Percentiles rank a stretch among this genome's conserved stretches.
These are phyloP conservation scores for Penicillium concentricum DNA, from an alignment of 2,329 filamentous ascomycete species.

Conservation along the genomic window DNA sequence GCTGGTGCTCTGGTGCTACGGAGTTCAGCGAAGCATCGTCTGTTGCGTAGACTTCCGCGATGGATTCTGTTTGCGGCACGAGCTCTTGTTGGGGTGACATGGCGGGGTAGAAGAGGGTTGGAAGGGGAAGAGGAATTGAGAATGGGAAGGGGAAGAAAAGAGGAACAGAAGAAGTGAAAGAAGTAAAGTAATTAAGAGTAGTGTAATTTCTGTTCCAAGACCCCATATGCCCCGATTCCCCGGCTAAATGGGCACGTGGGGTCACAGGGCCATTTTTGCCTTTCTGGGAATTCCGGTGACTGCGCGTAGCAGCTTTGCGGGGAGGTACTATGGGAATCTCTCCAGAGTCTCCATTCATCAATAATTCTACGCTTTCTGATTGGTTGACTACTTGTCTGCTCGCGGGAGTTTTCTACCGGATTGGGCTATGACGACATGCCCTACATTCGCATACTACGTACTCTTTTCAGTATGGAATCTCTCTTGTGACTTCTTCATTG, in stretches of 20 bases:
- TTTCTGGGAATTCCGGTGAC: conserved; percentile 16
- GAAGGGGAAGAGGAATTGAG: background rate
- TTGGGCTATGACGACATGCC: conserved; percentile 2
- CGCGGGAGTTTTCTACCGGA: conserved; percentile 2
- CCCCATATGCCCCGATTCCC: conserved; percentile 14
- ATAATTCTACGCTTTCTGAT: background rate
- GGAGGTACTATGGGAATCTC: background rate
- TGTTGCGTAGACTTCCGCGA: conserved; percentile 79
- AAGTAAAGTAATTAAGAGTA: background rate
- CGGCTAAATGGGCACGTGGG: conserved; percentile 13
- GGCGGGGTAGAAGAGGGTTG: conserved; percentile 23
- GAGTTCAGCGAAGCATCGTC: conserved; percentile 73
- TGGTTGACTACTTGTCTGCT: background rate
- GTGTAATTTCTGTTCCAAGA: background rate
- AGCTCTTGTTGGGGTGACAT: conserved; percentile 44
- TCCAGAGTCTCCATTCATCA: background rate
- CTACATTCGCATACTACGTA: background rate
- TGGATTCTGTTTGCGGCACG: conserved; percentile 72
- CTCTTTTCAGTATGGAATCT: background rate
- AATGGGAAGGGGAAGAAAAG: background rate
- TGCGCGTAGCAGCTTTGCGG: conserved; percentile 16
- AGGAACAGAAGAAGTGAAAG: background rate
- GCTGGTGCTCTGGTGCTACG: conserved; percentile 64
- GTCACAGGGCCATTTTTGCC: conserved; percentile 9
- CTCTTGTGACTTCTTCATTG: background rate